Conservation (phyloP, 75 land plant species). For the Azolla pinnata region DNA sequence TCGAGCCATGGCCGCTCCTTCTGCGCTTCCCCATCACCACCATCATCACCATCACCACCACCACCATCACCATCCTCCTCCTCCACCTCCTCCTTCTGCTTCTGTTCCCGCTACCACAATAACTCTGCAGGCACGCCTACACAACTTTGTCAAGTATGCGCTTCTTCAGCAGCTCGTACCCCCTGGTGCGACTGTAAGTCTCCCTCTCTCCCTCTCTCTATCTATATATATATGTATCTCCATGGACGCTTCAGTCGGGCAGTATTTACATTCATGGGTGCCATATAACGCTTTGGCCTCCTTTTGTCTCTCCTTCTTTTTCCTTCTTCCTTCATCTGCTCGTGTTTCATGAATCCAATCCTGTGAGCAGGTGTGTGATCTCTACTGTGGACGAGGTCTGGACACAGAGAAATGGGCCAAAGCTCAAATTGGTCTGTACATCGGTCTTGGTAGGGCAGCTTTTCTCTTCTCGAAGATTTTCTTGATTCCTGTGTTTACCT, state of each 20-base stretch:
- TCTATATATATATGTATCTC: background rate
- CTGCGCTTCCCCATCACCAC: too few relatives aligned
- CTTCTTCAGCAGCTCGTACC: conserved; percentile 32
- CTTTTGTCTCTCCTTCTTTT: too few relatives aligned
- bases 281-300: too few relatives aligned
- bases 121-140: conserved; percentile 21
- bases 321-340: too few relatives aligned
- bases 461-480: background rate
- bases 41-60: too few relatives aligned
- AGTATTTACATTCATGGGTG: too few relatives aligned
- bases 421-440: conserved; percentile 36
- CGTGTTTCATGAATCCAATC: too few relatives aligned
- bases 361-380: conserved; percentile 51
- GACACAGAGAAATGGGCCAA: conserved; percentile 39
- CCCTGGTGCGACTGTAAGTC: conserved; percentile 19
- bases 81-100: too few relatives aligned
- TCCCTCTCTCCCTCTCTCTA: background rate
- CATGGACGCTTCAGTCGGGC: background rate
- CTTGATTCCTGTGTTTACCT: background rate
- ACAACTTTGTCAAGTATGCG: conserved; percentile 26
- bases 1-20: too few relatives aligned
- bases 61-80: too few relatives aligned
- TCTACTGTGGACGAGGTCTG: conserved; percentile 40
- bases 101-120: background rate
- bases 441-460: conserved; percentile 34